phyloP scores from a whole-genome alignment of 2,329 filamentous ascomycete genomes.

The Colletotrichum phormii region DNA sequence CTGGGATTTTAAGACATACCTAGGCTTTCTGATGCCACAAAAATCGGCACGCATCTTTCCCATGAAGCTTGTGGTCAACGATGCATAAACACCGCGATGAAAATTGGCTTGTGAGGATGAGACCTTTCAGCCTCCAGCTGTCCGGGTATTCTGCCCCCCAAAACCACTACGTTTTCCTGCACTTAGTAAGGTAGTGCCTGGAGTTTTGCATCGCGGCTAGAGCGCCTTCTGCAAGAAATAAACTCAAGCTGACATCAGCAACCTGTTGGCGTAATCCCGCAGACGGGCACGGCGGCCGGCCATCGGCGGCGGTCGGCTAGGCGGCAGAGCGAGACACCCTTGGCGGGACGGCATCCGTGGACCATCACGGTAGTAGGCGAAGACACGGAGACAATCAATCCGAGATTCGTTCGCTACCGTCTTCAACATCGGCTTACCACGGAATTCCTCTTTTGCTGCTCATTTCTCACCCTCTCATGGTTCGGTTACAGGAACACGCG shows the following conservation, averaged over 20 bases:
- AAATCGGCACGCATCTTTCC: neutral
- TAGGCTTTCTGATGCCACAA: neutral
- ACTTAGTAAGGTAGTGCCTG: neutral
- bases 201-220: neutral
- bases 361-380: neutral
- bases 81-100: neutral
- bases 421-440: neutral
- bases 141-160: neutral
- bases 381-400: neutral
- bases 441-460: neutral
- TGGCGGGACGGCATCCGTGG: constrained; percentile 25
- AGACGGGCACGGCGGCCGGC: constrained; percentile 18
- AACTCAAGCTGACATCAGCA: neutral
- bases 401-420: neutral
- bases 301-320: constrained; percentile 17
- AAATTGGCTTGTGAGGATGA: neutral
- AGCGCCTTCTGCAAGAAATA: neutral
- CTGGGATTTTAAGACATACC: neutral
- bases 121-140: neutral
- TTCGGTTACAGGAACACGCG: neutral
- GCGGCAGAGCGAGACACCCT: constrained; percentile 15
- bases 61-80: neutral
- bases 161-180: neutral
- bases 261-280: constrained; percentile 17
- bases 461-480: neutral